A percentile compares a stretch with the other conserved stretches of the same genome.
These are phyloP conservation scores for Claviceps cyperi DNA, from an alignment of 2,329 filamentous ascomycete species.

Conservation along the genomic window DNA sequence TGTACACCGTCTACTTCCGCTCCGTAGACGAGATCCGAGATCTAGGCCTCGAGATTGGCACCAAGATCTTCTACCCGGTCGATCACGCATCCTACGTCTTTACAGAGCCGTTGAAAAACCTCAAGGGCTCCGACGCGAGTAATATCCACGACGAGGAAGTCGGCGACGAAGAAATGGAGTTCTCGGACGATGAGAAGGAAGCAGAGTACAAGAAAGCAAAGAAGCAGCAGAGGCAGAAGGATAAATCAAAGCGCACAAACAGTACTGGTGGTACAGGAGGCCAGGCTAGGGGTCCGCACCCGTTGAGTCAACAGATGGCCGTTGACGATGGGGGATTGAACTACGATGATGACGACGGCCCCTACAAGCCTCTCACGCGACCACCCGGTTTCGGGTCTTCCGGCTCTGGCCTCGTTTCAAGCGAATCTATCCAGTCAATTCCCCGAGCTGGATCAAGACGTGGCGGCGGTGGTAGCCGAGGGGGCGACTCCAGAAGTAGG, in stretches of 20 bases:
- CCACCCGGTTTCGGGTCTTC: constrained; percentile 43
- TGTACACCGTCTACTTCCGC: constrained; percentile 71
- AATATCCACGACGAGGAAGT: constrained; percentile 92
- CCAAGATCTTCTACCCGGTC: constrained; percentile 65
- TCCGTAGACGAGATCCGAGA: constrained; percentile 52
- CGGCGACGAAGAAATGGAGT: constrained; percentile 74
- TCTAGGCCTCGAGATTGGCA: constrained; percentile 52
- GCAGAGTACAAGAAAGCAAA: constrained; percentile 59
- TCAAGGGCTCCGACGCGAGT: constrained; percentile 86
- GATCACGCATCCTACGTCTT: constrained; percentile 73
- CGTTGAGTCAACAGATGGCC: constrained; percentile 25
- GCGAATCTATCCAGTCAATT: constrained; percentile 22
- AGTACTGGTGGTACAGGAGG: constrained; percentile 18
- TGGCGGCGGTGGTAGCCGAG: constrained; percentile 23
- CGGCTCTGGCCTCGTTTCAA: constrained; percentile 26
- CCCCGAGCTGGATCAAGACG: constrained; percentile 11
- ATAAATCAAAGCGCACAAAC: constrained; percentile 28
- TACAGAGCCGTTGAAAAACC: constrained; percentile 61
- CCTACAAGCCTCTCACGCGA: constrained; percentile 56
- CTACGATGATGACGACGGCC: constrained; percentile 54
- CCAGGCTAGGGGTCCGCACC: constrained; percentile 23
- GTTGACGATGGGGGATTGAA: constrained; percentile 35
- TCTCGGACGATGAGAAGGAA: constrained; percentile 93
- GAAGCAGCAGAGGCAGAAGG: constrained; percentile 55
- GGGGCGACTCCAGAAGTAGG: constrained; percentile 23